These are phyloP conservation scores for Teratosphaeria epicoccoides DNA, from an alignment of 2,329 filamentous ascomycete genomes.

Conservation along the genomic window DNA sequence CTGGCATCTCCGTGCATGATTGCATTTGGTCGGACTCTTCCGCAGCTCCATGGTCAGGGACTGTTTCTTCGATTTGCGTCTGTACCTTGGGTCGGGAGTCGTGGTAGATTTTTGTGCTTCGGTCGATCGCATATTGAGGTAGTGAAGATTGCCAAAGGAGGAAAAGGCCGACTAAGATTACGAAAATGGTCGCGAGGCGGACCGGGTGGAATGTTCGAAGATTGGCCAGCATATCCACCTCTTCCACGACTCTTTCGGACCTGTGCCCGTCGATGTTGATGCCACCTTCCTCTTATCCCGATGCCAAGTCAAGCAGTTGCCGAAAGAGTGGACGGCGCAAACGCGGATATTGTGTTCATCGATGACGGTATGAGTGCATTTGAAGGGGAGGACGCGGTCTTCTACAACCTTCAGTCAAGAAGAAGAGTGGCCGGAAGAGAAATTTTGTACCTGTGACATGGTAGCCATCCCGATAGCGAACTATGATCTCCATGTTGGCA, in stretches of 20 bases:
- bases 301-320: not conserved
- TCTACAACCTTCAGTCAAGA: not conserved
- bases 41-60: not conserved
- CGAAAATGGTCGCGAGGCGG: constrained; percentile 1
- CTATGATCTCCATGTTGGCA: no score
- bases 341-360: not conserved
- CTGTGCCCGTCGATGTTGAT: not conserved
- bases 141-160: constrained; percentile 2
- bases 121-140: not conserved
- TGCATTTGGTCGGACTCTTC: not conserved
- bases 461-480: no score
- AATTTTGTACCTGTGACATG: not conserved
- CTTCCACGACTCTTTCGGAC: not conserved
- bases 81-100: not conserved
- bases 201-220: not conserved
- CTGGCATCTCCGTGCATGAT: constrained; percentile 1
- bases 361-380: not conserved
- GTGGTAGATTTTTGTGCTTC: not conserved
- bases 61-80: not conserved
- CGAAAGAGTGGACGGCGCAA: not conserved
- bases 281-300: not conserved
- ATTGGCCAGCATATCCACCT: not conserved
- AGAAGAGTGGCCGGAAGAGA: not conserved
- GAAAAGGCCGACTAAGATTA: constrained; percentile 2
- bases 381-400: not conserved